Conservation (phyloP, 2,329 filamentous ascomycete species). For the Phialocephala sp. region DNA sequence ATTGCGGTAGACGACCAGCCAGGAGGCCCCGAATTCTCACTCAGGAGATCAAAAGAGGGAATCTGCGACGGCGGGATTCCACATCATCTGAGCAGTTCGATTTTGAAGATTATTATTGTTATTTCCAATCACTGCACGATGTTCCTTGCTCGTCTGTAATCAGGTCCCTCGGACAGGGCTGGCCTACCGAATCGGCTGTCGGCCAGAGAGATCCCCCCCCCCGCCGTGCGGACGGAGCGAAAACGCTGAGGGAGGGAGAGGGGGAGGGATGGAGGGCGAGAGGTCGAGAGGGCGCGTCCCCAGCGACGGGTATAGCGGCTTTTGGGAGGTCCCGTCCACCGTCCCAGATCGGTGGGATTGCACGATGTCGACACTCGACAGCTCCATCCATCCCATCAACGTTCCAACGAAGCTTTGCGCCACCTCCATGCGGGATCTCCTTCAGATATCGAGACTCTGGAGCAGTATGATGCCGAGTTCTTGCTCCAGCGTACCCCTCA, state of each 20-base stretch:
- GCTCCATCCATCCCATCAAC: too few species aligned
- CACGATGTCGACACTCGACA: background rate
- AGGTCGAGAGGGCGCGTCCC: constrained; percentile 2
- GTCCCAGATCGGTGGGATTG: constrained; percentile 16
- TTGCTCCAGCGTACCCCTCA: background rate
- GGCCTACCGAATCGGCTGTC: constrained; percentile 17
- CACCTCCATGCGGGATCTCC: background rate
- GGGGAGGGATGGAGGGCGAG: too few species aligned
- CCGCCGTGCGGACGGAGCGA: constrained; percentile 11
- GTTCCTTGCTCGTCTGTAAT: constrained; percentile 22
- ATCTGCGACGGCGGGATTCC: background rate
- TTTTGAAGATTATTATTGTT: background rate
- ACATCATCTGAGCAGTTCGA: constrained; percentile 6
- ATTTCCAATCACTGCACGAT: constrained; percentile 18
- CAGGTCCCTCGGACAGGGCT: constrained; percentile 15
- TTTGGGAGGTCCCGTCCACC: background rate
- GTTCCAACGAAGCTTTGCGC: background rate
- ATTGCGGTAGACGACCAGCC: background rate
- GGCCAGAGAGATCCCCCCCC: constrained; percentile 14
- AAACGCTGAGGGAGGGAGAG: too few species aligned
- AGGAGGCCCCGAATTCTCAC: background rate
- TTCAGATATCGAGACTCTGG: too few species aligned
- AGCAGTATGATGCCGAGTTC: background rate
- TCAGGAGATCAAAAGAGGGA: background rate
- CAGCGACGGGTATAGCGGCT: constrained; percentile 17